Conservation (phyloP, 192 early-diverging fungal genomes). For the Linnemannia zychae region DNA sequence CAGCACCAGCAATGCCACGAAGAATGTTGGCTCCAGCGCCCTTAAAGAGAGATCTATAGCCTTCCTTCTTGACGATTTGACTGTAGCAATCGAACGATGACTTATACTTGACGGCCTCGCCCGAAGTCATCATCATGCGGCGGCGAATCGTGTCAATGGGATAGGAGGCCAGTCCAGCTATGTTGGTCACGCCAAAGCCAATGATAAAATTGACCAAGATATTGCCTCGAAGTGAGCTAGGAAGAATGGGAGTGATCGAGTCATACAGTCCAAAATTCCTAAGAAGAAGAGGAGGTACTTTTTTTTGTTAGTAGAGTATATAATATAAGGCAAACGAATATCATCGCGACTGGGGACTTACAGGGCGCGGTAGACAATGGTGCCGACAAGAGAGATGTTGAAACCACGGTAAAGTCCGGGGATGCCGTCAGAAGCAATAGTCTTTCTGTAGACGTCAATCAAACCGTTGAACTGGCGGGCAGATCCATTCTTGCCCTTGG, state of each 20-base stretch:
- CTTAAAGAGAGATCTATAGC: conserved; percentile 94
- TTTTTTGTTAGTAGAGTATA: not conserved
- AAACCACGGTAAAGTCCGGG: conserved; percentile 97
- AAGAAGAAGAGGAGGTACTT: not conserved
- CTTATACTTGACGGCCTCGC: conserved; percentile 90
- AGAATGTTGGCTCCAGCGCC: conserved; percentile 99
- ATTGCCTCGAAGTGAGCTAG: conserved; percentile 33
- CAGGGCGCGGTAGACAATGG: conserved; percentile 89
- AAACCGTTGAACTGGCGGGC: conserved; percentile 94
- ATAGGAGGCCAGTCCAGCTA: conserved; percentile 88
- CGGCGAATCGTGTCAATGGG: conserved; percentile 98
- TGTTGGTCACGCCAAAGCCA: conserved; percentile 83
- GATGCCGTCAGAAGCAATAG: conserved; percentile 84
- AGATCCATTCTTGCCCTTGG: conserved; percentile 79
- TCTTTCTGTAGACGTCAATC: conserved; percentile 89
- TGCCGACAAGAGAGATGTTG: conserved; percentile 89
- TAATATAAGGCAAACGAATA: not conserved
- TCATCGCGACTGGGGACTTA: no score
- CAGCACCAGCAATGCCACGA: conserved; percentile 95
- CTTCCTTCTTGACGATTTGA: conserved; percentile 92
- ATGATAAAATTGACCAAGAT: conserved; percentile 69
- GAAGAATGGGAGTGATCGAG: conserved; percentile 59
- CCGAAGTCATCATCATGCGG: conserved; percentile 96
- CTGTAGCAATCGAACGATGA: conserved; percentile 85
- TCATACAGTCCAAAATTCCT: conserved; percentile 81